Percentiles rank a stretch among this genome's conserved stretches.
phyloP scores from a whole-genome alignment of 2,329 filamentous ascomycete genomes.

The Sphaerulina musiva region DNA sequence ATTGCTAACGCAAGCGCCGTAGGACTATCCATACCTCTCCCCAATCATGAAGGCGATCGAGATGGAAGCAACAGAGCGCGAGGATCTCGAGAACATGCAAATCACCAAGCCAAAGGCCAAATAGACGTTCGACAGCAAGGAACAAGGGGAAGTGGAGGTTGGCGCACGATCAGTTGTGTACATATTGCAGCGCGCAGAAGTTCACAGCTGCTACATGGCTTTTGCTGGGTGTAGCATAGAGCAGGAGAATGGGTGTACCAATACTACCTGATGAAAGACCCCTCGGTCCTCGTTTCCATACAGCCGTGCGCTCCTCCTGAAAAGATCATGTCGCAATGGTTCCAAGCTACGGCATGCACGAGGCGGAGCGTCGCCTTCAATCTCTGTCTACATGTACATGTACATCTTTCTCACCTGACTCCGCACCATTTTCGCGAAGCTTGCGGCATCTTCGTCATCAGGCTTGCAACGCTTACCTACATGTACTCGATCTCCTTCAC shows the following conservation, averaged over 20 bases:
- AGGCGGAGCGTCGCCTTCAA: no score
- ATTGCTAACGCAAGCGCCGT: conserved; percentile 9
- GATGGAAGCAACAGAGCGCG: conserved; percentile 59
- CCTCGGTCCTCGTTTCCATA: not conserved
- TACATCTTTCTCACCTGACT: not conserved
- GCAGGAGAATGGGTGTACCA: conserved; percentile 19
- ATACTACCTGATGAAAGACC: conserved; percentile 3
- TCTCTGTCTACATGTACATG: not conserved
- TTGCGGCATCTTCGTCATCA: conserved; percentile 7
- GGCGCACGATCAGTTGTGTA: conserved; percentile 16
- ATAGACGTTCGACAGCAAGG: conserved; percentile 4
- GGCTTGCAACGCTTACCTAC: not conserved
- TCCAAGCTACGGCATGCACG: no score
- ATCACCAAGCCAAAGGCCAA: conserved; percentile 43
- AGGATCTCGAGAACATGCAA: conserved; percentile 61
- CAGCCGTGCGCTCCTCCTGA: not conserved
- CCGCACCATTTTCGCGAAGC: not conserved
- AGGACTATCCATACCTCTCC: conserved; percentile 62
- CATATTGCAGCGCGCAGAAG: conserved; percentile 16
- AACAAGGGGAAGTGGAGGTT: not conserved
- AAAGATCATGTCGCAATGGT: not conserved
- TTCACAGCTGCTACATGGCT: conserved; percentile 4
- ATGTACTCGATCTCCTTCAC: not conserved
- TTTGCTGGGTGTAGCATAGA: conserved; percentile 17
- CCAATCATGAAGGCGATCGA: conserved; percentile 64